These are phyloP conservation scores for Pseudopediastrum boryanum DNA, from an alignment of 139 green algal species.

Conservation along the genomic window DNA sequence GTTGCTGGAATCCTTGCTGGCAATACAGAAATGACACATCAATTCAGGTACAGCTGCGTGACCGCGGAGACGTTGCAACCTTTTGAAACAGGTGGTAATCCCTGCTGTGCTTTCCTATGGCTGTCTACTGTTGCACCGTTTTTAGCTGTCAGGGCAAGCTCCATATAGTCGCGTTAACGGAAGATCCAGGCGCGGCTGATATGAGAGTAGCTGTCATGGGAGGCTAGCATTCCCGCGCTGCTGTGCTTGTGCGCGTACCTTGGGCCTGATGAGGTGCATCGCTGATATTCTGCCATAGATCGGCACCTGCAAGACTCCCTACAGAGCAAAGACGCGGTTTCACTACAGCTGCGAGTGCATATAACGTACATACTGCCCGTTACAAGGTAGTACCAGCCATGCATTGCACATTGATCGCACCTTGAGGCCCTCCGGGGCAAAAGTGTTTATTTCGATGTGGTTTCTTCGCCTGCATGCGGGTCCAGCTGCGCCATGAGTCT, in stretches of 20 bases:
- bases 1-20: too few species aligned
- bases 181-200: too few species aligned
- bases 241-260: constrained; percentile 45
- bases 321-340: neutral
- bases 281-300: constrained; percentile 91
- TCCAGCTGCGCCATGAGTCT: neutral
- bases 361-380: constrained; percentile 6
- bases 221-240: too few species aligned
- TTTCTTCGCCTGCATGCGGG: constrained; percentile 56
- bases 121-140: too few species aligned
- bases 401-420: constrained; percentile 43
- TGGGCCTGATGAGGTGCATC: constrained; percentile 86
- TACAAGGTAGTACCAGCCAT: neutral
- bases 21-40: too few species aligned
- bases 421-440: constrained; percentile 87
- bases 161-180: too few species aligned
- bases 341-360: neutral
- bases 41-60: too few species aligned
- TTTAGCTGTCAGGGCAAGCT: too few species aligned
- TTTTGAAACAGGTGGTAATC: too few species aligned
- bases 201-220: too few species aligned
- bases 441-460: constrained; percentile 86
- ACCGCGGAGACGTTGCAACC: too few species aligned
- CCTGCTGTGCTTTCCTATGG: too few species aligned
- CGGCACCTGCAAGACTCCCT: constrained; percentile 81